Evolutionary conservation across 2,329 filamentous ascomycete species (phyloP).

Genomic region (Aspergillus novofumigatus): DNA sequence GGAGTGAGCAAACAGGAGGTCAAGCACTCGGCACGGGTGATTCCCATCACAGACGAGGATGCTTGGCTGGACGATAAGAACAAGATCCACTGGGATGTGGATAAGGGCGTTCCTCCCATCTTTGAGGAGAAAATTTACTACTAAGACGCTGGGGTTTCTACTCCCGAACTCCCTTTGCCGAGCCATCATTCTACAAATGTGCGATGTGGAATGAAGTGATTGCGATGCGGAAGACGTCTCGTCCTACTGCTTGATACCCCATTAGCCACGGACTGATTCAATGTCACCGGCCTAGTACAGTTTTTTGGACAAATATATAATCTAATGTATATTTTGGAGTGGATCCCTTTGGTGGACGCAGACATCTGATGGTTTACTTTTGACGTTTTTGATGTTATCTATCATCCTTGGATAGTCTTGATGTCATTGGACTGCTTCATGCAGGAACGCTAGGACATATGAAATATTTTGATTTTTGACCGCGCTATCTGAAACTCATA

Average conservation of each 20-base stretch:
- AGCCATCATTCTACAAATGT: neutral
- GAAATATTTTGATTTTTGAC: too few species aligned
- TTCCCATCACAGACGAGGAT: slow-evolving; percentile 76
- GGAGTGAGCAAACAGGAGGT: slow-evolving; percentile 77
- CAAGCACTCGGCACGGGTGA: slow-evolving; percentile 64
- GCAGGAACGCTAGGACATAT: too few species aligned
- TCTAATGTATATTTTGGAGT: neutral
- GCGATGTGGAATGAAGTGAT: too few species aligned
- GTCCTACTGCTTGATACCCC: neutral
- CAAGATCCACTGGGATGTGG: slow-evolving; percentile 56
- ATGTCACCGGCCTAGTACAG: neutral
- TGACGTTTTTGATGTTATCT: neutral
- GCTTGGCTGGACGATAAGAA: slow-evolving; percentile 68
- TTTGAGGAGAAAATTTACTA: slow-evolving; percentile 55
- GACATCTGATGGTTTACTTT: neutral
- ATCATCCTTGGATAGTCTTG: neutral
- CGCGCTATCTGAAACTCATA: too few species aligned
- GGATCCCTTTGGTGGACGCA: neutral
- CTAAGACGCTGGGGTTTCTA: slow-evolving; percentile 21
- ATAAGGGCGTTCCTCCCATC: slow-evolving; percentile 55
- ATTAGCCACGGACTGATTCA: neutral
- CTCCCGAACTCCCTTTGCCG: neutral
- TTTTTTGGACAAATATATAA: neutral
- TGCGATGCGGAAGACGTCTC: neutral
- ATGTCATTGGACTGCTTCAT: neutral